A percentile compares a stretch with the other conserved stretches of the same genome.
Conservation (phyloP, 257 asterid species). For the Scutellaria baicalensis region DNA sequence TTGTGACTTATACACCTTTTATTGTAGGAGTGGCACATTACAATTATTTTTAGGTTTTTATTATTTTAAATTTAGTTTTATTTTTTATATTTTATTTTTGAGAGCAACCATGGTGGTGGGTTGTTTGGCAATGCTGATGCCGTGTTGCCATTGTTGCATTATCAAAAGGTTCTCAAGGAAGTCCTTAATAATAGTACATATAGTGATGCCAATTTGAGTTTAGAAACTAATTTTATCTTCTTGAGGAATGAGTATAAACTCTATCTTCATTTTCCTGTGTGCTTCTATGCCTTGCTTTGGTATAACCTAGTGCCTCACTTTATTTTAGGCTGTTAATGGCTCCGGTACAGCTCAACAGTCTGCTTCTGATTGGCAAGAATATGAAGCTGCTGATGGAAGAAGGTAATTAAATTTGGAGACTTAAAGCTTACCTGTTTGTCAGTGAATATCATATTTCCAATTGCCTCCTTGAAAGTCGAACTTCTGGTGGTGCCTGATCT, state of each 20-base stretch:
- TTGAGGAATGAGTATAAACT: not conserved
- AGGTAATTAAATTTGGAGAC: conserved; percentile 40
- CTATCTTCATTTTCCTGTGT: not conserved
- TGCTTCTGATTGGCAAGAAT: conserved; percentile 94
- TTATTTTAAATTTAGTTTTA: not conserved
- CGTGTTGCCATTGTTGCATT: not conserved
- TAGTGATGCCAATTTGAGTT: not conserved
- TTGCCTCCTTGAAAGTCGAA: not conserved
- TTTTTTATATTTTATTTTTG: not conserved
- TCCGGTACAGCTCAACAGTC: conserved; percentile 39
- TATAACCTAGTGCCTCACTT: conserved; percentile 6
- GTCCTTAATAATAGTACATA: not conserved
- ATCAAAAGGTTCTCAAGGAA: not conserved
- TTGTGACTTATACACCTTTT: not conserved
- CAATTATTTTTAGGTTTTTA: not conserved
- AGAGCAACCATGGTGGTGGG: not conserved
- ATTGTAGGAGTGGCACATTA: not conserved
- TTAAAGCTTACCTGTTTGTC: not conserved
- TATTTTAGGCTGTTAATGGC: conserved; percentile 37
- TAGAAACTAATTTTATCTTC: not conserved
- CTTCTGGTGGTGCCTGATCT: not conserved
- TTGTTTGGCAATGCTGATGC: not conserved
- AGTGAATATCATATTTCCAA: not conserved
- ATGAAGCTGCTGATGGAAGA: conserved; percentile 85
- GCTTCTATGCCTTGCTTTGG: not conserved